Base-by-base conservation (phyloP, 129 eudicot genomes). In the Solidago caesia region DNA sequence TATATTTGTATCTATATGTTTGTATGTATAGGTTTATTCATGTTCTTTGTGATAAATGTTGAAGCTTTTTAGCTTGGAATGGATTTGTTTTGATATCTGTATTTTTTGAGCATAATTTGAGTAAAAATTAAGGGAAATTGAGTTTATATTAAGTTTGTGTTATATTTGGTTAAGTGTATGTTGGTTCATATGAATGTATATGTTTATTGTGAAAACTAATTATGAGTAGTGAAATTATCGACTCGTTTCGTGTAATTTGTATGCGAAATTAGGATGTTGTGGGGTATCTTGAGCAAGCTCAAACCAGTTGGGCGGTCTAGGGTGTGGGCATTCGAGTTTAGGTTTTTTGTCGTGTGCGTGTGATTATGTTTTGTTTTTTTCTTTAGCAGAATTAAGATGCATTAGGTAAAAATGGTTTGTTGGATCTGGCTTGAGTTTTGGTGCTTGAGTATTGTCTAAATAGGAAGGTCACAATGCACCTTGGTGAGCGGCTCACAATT, bases 21-120 rank as follows among this genome's bases (percentile, higher is more conserved):
- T 29, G 11, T 12, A 10, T 6, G 13, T 63, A 8, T 4, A 33
- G 33, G 47, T 39, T 63, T 21, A 21, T 21, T 77, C 10, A 39
- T 77, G 5, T 29, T 60, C 33, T 57, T 10, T 75, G 4, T 51
- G 46, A 7, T 74, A 7, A 39, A 49, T 76, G 74, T 59, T 58
- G 4, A 15, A 9, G 6, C 14, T 51, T 68, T 21, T 29, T 5
- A 48, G n/a, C 59, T 47, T 44, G 14, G 26, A 42, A 33, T 56
- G 66, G 44, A 44, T 39, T 26, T 48, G 14, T 25, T 12, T 9
- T 48, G 12, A 56, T n/a, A 8, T 56, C 9, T 78, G 21, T 68
- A 1, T 14, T 8, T 1, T 21, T 21, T 21, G 21, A 21, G 21
- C 21, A 21, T 21, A 21, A 21, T 21, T 33, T 33, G 39, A 3